Base-by-base conservation (phyloP, 2,329 filamentous ascomycete species). In the Emergomyces pasteurianus region DNA sequence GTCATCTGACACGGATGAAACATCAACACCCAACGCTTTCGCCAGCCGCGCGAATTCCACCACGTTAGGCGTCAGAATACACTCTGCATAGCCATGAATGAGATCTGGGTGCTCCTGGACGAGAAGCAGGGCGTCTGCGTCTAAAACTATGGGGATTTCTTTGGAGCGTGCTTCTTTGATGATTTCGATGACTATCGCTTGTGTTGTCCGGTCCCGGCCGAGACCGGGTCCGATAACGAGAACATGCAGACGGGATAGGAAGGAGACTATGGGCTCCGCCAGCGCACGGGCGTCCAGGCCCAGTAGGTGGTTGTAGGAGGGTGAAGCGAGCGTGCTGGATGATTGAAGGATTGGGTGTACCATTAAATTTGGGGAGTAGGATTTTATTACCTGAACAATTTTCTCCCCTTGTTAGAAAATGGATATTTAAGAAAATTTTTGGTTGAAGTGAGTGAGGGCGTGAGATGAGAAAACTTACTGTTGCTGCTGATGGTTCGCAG, bases 291-390 rank as follows among this genome's bases (percentile, higher is more conserved):
- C 78, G 60, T 87, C 83, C 43, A 43, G 46, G 49, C 31, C 0
- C 34, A 21, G 46, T 10, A 36, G 14, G 7, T 70, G 70, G 59
- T 79, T 75, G 56, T 78, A 73, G 28, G 76, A 72, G 59, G 83
- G 76, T 83, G 80, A 26, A 76, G 70, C 43, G 70, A 69, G 34
- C 75, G 70, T n/a, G 72, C 67, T 66, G 53, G 85, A 83, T 74
- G 94, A 90, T 36, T 90, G 88, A 85, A 99, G 92, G 66, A 96
- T 83, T 0, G 94, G 94, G 74, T 97, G 94, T 12, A 99, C 94
- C 92, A 99, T 99, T 34, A 99, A 81, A 73, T 97, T 96, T 2
- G 94, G 94, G 23, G 92, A 96, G 78, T 97, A 99, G 3, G 90
- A 90, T 79, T 99, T 99, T 77, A 99, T 96, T 43, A 96, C 92